Conservation (phyloP, 2,329 filamentous ascomycete genomes). For the Calonectria pauciramosa region DNA sequence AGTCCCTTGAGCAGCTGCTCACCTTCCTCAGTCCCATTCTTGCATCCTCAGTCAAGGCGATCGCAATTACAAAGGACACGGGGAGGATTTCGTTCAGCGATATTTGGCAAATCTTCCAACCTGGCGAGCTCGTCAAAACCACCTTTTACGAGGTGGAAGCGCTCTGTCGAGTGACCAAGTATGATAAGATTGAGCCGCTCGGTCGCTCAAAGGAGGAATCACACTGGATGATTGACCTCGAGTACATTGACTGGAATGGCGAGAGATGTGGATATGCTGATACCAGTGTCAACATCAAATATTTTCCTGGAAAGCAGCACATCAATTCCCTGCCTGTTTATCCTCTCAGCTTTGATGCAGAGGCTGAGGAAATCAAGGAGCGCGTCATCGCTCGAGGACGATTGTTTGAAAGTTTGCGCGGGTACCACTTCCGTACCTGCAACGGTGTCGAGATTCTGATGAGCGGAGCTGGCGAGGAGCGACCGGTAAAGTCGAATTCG, state of each 20-base stretch:
- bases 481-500: background rate
- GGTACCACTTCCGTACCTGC: background rate
- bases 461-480: background rate
- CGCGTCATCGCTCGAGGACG: background rate
- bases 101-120: constrained; percentile 54
- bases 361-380: background rate
- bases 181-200: constrained; percentile 23
- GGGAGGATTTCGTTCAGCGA: constrained; percentile 48
- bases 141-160: constrained; percentile 51
- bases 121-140: constrained; percentile 48
- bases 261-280: constrained; percentile 45
- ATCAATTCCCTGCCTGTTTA: constrained; percentile 42
- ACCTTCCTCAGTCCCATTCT: constrained; percentile 50
- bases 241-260: constrained; percentile 55
- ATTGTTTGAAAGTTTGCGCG: constrained; percentile 1
- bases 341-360: background rate
- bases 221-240: constrained; percentile 45
- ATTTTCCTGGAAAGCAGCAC: constrained; percentile 43
- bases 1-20: constrained; percentile 36
- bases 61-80: constrained; percentile 44
- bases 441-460: background rate
- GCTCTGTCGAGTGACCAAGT: constrained; percentile 51
- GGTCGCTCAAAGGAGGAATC: background rate
- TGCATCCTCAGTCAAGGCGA: constrained; percentile 40
- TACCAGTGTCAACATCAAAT: constrained; percentile 39